phyloP scores from a whole-genome alignment of 331 rosid species.

The Arachis monticola region DNA sequence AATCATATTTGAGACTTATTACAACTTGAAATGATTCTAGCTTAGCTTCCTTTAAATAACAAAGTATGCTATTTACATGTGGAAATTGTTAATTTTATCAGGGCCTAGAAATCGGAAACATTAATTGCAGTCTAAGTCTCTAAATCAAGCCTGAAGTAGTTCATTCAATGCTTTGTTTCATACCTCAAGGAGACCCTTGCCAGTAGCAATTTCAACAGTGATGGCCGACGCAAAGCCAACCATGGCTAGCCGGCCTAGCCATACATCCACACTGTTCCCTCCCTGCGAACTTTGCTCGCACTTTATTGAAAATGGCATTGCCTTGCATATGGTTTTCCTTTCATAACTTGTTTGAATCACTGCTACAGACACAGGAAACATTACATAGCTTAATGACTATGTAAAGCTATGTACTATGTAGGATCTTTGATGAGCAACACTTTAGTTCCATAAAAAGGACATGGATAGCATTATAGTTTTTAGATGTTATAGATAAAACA shows the following conservation, averaged over 20 bases:
- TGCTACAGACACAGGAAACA: conserved; percentile 50
- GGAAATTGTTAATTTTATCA: conserved; percentile 20
- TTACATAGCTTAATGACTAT: background rate
- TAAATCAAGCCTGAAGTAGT: conserved; percentile 17
- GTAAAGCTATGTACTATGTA: too few species aligned
- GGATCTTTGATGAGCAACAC: conserved; percentile 4
- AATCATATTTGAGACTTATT: background rate
- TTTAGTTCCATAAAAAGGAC: background rate
- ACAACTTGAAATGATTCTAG: conserved; percentile 17
- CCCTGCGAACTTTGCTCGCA: conserved; percentile 71
- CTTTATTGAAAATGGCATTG: conserved; percentile 63
- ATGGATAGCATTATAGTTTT: background rate
- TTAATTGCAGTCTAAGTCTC: background rate
- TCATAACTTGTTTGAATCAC: conserved; percentile 54
- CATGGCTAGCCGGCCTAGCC: conserved; percentile 93
- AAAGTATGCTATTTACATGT: background rate
- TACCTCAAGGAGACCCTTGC: conserved; percentile 96
- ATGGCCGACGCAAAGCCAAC: conserved; percentile 84
- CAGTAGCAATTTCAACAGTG: conserved; percentile 77
- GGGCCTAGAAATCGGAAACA: conserved; percentile 21
- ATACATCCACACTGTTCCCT: conserved; percentile 75
- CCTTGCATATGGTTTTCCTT: conserved; percentile 49
- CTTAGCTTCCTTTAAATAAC: conserved; percentile 16
- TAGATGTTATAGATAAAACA: background rate
- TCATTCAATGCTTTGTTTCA: conserved; percentile 39